These are phyloP conservation scores for Boechera divaricarpa DNA, from an alignment of 345 rosid species.

Conservation along the genomic window DNA sequence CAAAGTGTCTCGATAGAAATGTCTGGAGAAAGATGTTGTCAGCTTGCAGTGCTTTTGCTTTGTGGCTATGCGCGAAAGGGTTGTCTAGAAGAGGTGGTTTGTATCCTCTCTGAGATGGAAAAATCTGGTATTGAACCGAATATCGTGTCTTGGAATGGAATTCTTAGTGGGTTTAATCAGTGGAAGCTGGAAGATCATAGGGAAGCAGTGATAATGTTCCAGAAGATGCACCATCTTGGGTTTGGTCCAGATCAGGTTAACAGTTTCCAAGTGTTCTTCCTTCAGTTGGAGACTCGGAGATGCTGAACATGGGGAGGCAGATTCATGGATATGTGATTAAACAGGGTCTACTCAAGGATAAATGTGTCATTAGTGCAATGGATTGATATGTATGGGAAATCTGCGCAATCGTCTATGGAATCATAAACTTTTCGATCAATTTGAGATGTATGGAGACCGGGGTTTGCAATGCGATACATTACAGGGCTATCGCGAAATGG, in stretches of 20 bases:
- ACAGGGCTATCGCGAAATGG: constrained; percentile 66
- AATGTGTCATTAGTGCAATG: constrained; percentile 55
- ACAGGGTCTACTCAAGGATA: constrained; percentile 50
- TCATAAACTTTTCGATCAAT: constrained; percentile 50
- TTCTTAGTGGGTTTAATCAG: constrained; percentile 73
- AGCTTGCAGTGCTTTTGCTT: constrained; percentile 61
- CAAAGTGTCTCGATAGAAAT: constrained; percentile 59
- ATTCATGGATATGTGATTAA: constrained; percentile 57
- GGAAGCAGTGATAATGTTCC: constrained; percentile 56
- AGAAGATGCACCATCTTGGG: constrained; percentile 54
- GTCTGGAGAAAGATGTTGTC: constrained; percentile 55
- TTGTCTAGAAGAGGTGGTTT: constrained; percentile 48
- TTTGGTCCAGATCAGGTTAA: constrained; percentile 55
- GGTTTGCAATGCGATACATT: constrained; percentile 62
- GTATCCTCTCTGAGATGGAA: constrained; percentile 48
- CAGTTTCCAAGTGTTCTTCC: constrained; percentile 62
- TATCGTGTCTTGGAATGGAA: constrained; percentile 69
- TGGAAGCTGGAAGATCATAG: too few species aligned
- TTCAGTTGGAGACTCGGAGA: constrained; percentile 53
- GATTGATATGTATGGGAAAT: constrained; percentile 69
- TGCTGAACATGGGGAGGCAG: constrained; percentile 55
- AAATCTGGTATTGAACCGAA: constrained; percentile 50
- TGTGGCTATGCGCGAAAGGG: constrained; percentile 60
- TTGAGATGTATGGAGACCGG: constrained; percentile 53
- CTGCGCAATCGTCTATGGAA: constrained; percentile 48